Base-by-base conservation (phyloP, 2,329 filamentous ascomycete species). In the Beauveria sp. region DNA sequence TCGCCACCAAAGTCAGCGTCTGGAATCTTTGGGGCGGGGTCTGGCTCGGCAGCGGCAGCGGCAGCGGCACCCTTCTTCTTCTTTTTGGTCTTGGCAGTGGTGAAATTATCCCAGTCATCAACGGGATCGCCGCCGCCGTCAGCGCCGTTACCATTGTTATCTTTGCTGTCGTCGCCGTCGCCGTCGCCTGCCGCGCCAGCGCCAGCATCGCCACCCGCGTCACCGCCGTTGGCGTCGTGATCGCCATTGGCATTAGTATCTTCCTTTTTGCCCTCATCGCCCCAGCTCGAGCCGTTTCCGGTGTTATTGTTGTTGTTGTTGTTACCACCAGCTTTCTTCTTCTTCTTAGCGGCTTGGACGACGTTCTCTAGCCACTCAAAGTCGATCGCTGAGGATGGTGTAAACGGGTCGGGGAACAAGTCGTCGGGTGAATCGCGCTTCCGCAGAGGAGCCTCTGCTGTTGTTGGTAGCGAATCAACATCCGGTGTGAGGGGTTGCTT, bases 1-100 rank as follows among this genome's bases (percentile, higher is more conserved):
- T 73, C 72, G n/a, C 79, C 74, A 61, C 82, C 81, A 49, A 79
- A 74, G 53, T 78, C 79, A 24, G 70, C 67, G 18, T 66, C 67
- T 3, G 71, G 67, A 20, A 70, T 68, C 30, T 55, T 66, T 2
- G 72, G 67, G 22, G 71, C 66, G 5, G 68, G 65, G 9, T 70
- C 69, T 18, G 67, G 64, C 20, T 60, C 58, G 50, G 43, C 30
- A 5, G 51, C 57, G 8, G 43, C 30, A 5, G 51, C 57, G 8
- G 50, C 42, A 5, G 51, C 57, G 12, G 66, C 65, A 55, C 66
- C 63, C 20, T 69, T 70, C 58, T 70, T 70, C 66, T 79, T 80
- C 67, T 77, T 78, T 78, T 78, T 82, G 46, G 70, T 61, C 54
- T 69, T 70, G 16, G 66, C 58, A 3, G 67, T 58, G 22, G 67